These are phyloP conservation scores for Phytopythium ostracodes DNA, from an alignment of 352 stramenopile genomes.

Conservation along the genomic window DNA sequence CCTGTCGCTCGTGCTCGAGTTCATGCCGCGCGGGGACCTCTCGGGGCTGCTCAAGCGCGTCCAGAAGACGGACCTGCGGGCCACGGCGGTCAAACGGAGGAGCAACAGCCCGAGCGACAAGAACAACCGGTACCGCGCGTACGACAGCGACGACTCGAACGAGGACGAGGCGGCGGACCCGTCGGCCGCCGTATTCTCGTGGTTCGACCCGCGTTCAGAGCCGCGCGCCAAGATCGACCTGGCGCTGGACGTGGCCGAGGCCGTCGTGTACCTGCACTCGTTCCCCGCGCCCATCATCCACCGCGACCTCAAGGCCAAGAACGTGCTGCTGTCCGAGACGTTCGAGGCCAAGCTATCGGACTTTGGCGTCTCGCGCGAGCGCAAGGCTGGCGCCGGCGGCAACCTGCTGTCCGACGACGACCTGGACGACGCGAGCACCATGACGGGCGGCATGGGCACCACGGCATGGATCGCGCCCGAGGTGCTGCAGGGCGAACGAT, in stretches of 20 bases:
- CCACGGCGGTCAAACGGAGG: background rate
- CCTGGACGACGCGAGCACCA: slow-evolving; percentile 36
- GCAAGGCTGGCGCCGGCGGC: slow-evolving; percentile 8
- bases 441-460: slow-evolving; percentile 56
- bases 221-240: slow-evolving; percentile 18
- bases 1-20: slow-evolving; percentile 35
- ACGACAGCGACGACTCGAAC: slow-evolving; percentile 3
- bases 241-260: slow-evolving; percentile 30
- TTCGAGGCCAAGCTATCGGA: slow-evolving; percentile 37
- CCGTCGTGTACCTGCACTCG: slow-evolving; percentile 41
- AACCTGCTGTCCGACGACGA: slow-evolving; percentile 14
- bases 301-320: slow-evolving; percentile 40
- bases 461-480: slow-evolving; percentile 74
- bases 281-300: slow-evolving; percentile 40
- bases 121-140: background rate
- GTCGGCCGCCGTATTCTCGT: slow-evolving; percentile 10
- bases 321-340: slow-evolving; percentile 24
- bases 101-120: background rate
- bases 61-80: background rate
- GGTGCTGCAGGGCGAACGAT: slow-evolving; percentile 52
- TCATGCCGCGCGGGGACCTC: slow-evolving; percentile 36
- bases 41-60: slow-evolving; percentile 15
- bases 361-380: slow-evolving; percentile 39
- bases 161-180: background rate
- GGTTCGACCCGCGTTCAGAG: slow-evolving; percentile 10